Base-by-base conservation (phyloP, 2,329 filamentous ascomycete species). In the Alternaria atra region DNA sequence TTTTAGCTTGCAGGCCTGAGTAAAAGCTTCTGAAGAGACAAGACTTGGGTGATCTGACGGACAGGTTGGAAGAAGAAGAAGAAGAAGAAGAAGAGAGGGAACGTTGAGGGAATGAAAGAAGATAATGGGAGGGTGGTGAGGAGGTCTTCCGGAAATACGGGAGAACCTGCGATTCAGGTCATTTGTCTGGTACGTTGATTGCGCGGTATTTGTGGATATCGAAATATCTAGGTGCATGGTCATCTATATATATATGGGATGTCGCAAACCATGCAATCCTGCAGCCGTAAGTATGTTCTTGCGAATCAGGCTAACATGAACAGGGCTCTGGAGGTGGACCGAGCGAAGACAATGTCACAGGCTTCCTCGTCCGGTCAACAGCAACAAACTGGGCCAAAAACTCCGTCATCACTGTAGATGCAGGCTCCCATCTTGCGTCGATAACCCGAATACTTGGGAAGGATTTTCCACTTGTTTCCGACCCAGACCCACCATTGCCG, bases 311-410 rank as follows among this genome's bases (percentile, higher is more conserved):
- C 69, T 73, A 39, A 72, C 53, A 35, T n/a, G 8, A 44, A 37
- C 61, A 97, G 93, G 95, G 95, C 66, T 89, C 93, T 46, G 92
- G 93, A 52, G 95, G 95, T 60, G 95, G 95, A 53, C 95, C 95
- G 32, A 86, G 88, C 72, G 95, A 99, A 84, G 90, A 93, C 78
- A 95, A 94, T 77, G 91, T 92, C 25, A 97, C 94, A 0, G 92
- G 93, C 3, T 89, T 98, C 59, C 87, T 99, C 20, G 92, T 98
- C 47, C 90, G 94, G 47, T 94, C 94, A 5, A 85, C 90, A 9
- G 87, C 89, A 30, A 87, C 90, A 53, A 87, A 89, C 63, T 99
- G 95, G 95, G 83, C 86, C 50, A 91, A 89, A 70, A 90, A 91
- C 44, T 97, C 93, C 0, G 79, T 97, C 40, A 84, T 98, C 29